Percentiles rank a stretch among this genome's conserved stretches.
Evolutionary conservation across 1,284 basidiomycete species (phyloP).

Genomic region (Sutorius eximius): DNA sequence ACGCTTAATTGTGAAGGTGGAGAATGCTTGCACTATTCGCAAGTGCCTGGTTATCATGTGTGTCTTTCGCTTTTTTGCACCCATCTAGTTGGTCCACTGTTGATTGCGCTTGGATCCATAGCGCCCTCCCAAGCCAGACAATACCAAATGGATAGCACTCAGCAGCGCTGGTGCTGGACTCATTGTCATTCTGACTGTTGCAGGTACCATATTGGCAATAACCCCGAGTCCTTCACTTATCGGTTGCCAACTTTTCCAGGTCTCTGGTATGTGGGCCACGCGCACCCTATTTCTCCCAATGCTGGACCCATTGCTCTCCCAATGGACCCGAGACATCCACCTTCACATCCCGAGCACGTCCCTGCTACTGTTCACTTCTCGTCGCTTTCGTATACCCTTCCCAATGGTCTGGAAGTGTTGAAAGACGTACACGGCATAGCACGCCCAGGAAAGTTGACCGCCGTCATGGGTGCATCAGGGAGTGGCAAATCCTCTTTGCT

Average conservation of each 20-base stretch:
- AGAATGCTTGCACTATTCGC: slow-evolving; percentile 91
- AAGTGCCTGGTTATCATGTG: slow-evolving; percentile 90
- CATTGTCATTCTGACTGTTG: slow-evolving; percentile 58
- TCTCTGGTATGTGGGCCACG: slow-evolving; percentile 86
- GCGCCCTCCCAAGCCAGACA: slow-evolving; percentile 78
- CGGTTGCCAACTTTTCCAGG: slow-evolving; percentile 42
- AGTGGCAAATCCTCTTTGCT: slow-evolving; percentile 97
- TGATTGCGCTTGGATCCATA: slow-evolving; percentile 28
- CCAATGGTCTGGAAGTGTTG: slow-evolving; percentile 65
- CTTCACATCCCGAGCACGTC: slow-evolving; percentile 71
- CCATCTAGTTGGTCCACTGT: background rate
- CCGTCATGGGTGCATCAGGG: slow-evolving; percentile 95
- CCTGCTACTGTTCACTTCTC: slow-evolving; percentile 91
- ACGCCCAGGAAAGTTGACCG: slow-evolving; percentile 86
- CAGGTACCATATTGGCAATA: slow-evolving; percentile 37
- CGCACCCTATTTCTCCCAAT: slow-evolving; percentile 51
- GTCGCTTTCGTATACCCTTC: slow-evolving; percentile 78
- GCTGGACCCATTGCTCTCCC: slow-evolving; percentile 66
- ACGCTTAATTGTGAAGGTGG: slow-evolving; percentile 86
- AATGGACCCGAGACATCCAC: slow-evolving; percentile 31
- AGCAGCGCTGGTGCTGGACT: slow-evolving; percentile 80
- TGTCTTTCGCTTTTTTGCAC: slow-evolving; percentile 21
- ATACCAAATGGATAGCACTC: slow-evolving; percentile 78
- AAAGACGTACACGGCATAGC: slow-evolving; percentile 80
- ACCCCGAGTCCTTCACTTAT: background rate